Conservation (phyloP, 768 basidiomycete species). For the Serpula lacrymans region DNA sequence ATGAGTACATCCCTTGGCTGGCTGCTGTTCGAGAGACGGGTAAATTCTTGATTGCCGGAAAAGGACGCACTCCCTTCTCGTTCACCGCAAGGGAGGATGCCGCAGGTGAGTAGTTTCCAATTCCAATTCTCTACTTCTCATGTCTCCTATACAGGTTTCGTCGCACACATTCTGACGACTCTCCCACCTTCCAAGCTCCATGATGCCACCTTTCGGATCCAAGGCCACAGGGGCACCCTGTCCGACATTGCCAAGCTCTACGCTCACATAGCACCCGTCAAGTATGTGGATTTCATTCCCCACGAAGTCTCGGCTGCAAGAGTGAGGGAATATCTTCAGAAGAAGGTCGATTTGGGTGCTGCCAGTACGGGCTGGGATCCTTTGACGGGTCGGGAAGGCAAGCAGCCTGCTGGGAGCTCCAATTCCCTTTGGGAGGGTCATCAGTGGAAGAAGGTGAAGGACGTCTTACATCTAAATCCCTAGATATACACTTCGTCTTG, state of each 20-base stretch:
- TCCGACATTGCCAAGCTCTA: conserved; percentile 11
- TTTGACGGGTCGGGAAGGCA: conserved; percentile 10
- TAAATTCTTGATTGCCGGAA: conserved; percentile 18
- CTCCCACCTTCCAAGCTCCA: conserved; percentile 7
- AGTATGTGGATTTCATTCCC: background rate
- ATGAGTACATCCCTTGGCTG: conserved; percentile 22
- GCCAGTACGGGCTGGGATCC: conserved; percentile 18
- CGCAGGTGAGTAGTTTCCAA: conserved; percentile 18
- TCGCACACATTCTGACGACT: conserved; percentile 16
- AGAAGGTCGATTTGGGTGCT: conserved; percentile 11
- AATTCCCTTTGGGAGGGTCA: conserved; percentile 19
- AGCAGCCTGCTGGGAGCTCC: conserved; percentile 15
- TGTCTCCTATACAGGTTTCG: conserved; percentile 13
- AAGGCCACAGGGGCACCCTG: conserved; percentile 14
- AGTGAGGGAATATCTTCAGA: conserved; percentile 9
- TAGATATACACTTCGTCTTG: too few relatives aligned
- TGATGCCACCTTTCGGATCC: conserved; percentile 32
- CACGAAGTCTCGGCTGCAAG: background rate
- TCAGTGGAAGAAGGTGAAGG: conserved; percentile 16
- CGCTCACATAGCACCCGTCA: background rate
- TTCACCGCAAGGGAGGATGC: conserved; percentile 20
- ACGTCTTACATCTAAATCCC: too few relatives aligned
- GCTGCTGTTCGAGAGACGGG: conserved; percentile 14
- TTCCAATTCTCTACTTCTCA: too few relatives aligned
- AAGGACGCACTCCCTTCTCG: conserved; percentile 18